Evolutionary conservation across 179 eudicot genomes (phyloP).

Genomic region (Nepenthes alata): DNA sequence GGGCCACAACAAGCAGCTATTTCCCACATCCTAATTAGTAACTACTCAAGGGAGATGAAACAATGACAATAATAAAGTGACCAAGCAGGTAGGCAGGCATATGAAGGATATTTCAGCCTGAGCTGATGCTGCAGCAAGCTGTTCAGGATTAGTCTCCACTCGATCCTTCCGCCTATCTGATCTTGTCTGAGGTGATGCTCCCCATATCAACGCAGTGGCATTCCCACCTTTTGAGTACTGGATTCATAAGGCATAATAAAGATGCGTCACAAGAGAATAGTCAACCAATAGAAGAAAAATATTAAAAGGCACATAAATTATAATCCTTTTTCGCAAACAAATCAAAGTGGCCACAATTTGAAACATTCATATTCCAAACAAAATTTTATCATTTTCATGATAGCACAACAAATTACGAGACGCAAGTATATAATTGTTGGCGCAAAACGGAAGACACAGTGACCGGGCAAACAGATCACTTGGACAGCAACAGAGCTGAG

Average conservation of each 20-base stretch:
- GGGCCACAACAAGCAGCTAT: background rate
- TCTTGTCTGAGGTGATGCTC: constrained; percentile 89
- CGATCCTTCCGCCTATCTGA: constrained; percentile 88
- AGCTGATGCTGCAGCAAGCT: constrained; percentile 91
- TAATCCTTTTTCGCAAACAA: background rate
- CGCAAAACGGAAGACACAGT: too few relatives aligned
- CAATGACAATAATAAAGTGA: background rate
- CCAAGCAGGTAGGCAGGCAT: background rate
- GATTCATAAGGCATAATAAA: constrained; percentile 11
- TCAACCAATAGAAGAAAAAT: background rate
- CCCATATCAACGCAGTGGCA: constrained; percentile 87
- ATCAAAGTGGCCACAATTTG: background rate
- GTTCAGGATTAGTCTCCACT: constrained; percentile 98
- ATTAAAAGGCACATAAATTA: background rate
- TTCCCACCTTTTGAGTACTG: constrained; percentile 64
- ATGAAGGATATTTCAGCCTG: constrained; percentile 93
- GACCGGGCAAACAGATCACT: too few relatives aligned
- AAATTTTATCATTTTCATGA: too few relatives aligned
- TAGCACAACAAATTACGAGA: too few relatives aligned
- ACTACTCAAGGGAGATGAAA: background rate
- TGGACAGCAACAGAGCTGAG: too few relatives aligned
- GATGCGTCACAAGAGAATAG: constrained; percentile 6
- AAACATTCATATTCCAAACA: too few relatives aligned
- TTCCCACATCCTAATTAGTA: too few relatives aligned
- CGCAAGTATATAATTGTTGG: too few relatives aligned